A percentile compares a stretch with the other conserved stretches of the same genome.
Conservation (phyloP, 169 alveolate species). For the Plasmodium berghei region DNA sequence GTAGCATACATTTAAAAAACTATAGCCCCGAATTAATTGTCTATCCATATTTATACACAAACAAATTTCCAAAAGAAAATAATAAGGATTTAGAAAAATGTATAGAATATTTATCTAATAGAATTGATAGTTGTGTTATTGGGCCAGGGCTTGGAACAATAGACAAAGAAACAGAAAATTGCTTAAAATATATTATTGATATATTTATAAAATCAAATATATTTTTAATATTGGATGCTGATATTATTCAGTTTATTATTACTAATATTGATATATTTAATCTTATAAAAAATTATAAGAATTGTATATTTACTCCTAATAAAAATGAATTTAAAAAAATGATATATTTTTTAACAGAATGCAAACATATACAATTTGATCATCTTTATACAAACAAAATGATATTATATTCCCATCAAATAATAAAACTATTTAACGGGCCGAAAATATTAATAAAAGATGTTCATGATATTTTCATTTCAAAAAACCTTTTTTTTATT, state of each 20-base stretch:
- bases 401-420: conserved; percentile 13
- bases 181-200: conserved; percentile 18
- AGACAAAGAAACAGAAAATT: conserved; percentile 47
- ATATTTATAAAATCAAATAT: conserved; percentile 38
- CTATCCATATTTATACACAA: conserved; percentile 85
- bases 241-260: conserved; percentile 37
- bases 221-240: conserved; percentile 58
- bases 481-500: conserved; percentile 36
- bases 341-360: conserved; percentile 16
- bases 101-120: conserved; percentile 79
- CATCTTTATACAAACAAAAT: conserved; percentile 1
- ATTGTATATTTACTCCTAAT: conserved; percentile 61
- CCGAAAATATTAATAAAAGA: conserved; percentile 61
- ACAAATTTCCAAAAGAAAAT: conserved; percentile 65
- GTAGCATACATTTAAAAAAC: conserved; percentile 92
- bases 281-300: conserved; percentile 30
- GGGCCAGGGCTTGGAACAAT: conserved; percentile 95
- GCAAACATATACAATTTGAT: conserved; percentile 9
- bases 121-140: conserved; percentile 87
- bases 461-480: conserved; percentile 32
- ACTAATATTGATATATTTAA: conserved; percentile 8
- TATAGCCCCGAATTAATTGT: conserved; percentile 95
- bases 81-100: conserved; percentile 55
- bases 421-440: conserved; percentile 21
- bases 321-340: conserved; percentile 49